These are phyloP conservation scores for Pyrenochaeta sp. DNA, from an alignment of 2,329 filamentous ascomycete genomes.

Conservation along the genomic window DNA sequence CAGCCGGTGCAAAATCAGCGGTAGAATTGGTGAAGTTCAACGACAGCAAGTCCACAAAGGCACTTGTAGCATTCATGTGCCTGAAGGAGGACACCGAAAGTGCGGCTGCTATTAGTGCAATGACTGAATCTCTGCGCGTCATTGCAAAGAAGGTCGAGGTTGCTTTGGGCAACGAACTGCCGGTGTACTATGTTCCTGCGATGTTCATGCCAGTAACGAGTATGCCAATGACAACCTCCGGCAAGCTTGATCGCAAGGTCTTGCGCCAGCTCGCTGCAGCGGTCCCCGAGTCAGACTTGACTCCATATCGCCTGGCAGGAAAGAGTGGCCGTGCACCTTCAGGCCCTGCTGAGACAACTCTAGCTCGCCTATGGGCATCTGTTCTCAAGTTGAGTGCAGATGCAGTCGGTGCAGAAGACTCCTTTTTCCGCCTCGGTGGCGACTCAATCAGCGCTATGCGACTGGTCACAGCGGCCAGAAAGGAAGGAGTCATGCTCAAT, in stretches of 20 bases:
- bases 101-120: conserved; percentile 25
- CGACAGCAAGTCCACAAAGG: conserved; percentile 32
- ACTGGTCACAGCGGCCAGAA: conserved; percentile 52
- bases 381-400: conserved; percentile 48
- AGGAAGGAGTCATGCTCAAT: conserved; percentile 49
- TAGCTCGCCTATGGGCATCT: conserved; percentile 48
- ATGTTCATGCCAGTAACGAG: conserved; percentile 52
- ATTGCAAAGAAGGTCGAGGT: conserved; percentile 35
- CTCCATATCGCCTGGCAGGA: conserved; percentile 35
- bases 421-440: conserved; percentile 57
- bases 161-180: conserved; percentile 40
- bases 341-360: conserved; percentile 24
- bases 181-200: conserved; percentile 54
- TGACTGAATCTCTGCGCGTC: conserved; percentile 24
- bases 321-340: conserved; percentile 40
- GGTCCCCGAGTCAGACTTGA: conserved; percentile 38
- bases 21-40: conserved; percentile 51
- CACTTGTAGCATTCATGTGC: conserved; percentile 40
- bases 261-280: conserved; percentile 46
- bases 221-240: conserved; percentile 53
- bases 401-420: conserved; percentile 53
- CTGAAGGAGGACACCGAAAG: conserved; percentile 34
- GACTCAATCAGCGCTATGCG: conserved; percentile 58
- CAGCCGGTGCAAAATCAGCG: conserved; percentile 48
- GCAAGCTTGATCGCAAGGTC: conserved; percentile 52